These are phyloP conservation scores for Strobilomyces dryophilus DNA, from an alignment of 768 basidiomycete species.

Conservation along the genomic window DNA sequence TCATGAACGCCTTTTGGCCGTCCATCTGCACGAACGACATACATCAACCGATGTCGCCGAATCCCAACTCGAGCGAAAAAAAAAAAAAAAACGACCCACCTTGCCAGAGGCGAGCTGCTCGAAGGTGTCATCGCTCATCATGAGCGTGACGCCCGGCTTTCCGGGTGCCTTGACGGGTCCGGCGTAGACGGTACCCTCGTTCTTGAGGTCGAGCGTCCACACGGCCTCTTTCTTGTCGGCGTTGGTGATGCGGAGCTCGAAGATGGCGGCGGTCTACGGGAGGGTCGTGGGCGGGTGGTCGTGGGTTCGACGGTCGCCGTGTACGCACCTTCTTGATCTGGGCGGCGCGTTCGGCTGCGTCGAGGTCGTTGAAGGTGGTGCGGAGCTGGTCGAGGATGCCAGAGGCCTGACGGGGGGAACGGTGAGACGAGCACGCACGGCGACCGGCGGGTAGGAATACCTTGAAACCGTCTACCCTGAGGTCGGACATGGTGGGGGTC, in stretches of 20 bases:
- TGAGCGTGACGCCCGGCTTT: slow-evolving; percentile 81
- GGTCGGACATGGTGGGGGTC: slow-evolving; percentile 52
- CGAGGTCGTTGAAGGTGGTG: slow-evolving; percentile 47
- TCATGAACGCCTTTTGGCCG: slow-evolving; percentile 96
- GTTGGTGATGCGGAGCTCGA: slow-evolving; percentile 80
- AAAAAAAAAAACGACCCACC: slow-evolving; percentile 31
- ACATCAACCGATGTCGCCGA: not conserved
- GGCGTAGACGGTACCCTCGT: slow-evolving; percentile 70
- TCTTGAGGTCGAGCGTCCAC: slow-evolving; percentile 96
- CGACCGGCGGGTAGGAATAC: slow-evolving; percentile 27
- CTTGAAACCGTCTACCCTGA: slow-evolving; percentile 75
- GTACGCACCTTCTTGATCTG: slow-evolving; percentile 68
- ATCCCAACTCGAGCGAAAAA: not conserved
- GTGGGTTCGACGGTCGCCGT: not conserved
- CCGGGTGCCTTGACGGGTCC: slow-evolving; percentile 45
- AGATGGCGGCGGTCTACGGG: slow-evolving; percentile 76
- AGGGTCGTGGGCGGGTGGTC: too few species aligned
- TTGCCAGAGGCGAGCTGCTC: slow-evolving; percentile 68
- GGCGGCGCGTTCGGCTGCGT: slow-evolving; percentile 57
- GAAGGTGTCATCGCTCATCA: slow-evolving; percentile 74
- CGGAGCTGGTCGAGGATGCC: slow-evolving; percentile 55
- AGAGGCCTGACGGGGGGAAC: slow-evolving; percentile 48
- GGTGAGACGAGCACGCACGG: not conserved
- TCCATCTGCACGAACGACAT: slow-evolving; percentile 48
- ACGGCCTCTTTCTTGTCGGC: slow-evolving; percentile 61